These are phyloP conservation scores for Clitocybe nebularis DNA, from an alignment of 1,284 basidiomycete species.

Conservation along the genomic window DNA sequence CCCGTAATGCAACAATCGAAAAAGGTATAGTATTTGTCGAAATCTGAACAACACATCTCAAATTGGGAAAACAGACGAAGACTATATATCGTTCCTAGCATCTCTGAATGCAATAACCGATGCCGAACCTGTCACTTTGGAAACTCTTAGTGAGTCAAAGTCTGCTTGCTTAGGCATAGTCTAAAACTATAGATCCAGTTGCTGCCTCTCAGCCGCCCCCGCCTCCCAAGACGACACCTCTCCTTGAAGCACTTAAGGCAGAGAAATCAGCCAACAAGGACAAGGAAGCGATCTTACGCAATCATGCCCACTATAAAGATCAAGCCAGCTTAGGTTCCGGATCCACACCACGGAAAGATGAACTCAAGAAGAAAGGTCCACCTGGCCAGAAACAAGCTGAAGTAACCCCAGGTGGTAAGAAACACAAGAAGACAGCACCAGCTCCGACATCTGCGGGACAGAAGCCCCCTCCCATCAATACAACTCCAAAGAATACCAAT, in stretches of 20 bases:
- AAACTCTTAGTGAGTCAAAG: slow-evolving; percentile 53
- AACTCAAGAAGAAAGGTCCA: slow-evolving; percentile 41
- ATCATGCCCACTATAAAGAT: slow-evolving; percentile 67
- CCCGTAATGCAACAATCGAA: slow-evolving; percentile 72
- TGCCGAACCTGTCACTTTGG: slow-evolving; percentile 56
- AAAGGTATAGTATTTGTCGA: slow-evolving; percentile 44
- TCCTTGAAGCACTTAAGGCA: slow-evolving; percentile 84
- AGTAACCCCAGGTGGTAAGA: slow-evolving; percentile 11
- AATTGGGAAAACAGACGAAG: slow-evolving; percentile 52
- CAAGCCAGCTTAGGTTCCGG: slow-evolving; percentile 21
- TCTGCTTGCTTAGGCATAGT: background rate
- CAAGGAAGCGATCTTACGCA: slow-evolving; percentile 64
- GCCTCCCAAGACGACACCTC: slow-evolving; percentile 76
- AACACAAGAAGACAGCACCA: slow-evolving; percentile 14
- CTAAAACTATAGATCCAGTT: slow-evolving; percentile 33
- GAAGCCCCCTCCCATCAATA: slow-evolving; percentile 5
- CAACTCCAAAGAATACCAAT: slow-evolving; percentile 6
- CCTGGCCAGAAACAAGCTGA: slow-evolving; percentile 10
- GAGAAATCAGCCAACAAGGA: slow-evolving; percentile 72
- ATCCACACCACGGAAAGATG: slow-evolving; percentile 44
- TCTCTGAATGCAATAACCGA: slow-evolving; percentile 51
- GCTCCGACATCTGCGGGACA: slow-evolving; percentile 1
- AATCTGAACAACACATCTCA: background rate
- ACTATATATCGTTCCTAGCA: slow-evolving; percentile 79
- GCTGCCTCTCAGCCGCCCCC: slow-evolving; percentile 53